Base-by-base conservation (phyloP, 2,329 filamentous ascomycete species). In the Zopfia rhizophila region DNA sequence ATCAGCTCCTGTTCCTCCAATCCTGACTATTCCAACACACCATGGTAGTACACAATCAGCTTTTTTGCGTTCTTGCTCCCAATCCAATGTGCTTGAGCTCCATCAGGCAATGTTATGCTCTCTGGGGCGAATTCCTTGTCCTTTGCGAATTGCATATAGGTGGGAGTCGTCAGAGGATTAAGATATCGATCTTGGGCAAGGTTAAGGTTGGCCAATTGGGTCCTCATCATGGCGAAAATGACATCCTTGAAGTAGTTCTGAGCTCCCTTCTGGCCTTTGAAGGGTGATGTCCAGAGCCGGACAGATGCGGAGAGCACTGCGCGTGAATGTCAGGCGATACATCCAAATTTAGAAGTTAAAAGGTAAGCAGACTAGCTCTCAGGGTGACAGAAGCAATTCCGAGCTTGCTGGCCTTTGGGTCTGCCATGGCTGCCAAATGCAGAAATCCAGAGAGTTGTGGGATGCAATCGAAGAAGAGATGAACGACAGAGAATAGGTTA, bases 11-110 rank as follows among this genome's bases (percentile, higher is more conserved):
- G 25, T 12, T 12, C 7, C 23, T 29, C 13, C 5, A 18, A 7
- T 11, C 5, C 16, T 16, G 4, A n/a, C 11, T 19, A 19, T 13
- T 13, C 17, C 22, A 16, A 48, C 47, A 16, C 50, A 71, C 77
- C 78, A 51, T 81, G 77, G 40, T 76, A 75, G 55, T 76, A 80
- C 1, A 80, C 53, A 7, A 80, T 60, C 3, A 76, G 48, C 29
- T 76, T 76, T 30, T 73, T 63, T 4, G 63, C 66, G 19, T 44
- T 52, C 33, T 55, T 63, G 38, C 54, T 61, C 5, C 78, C 78
- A 3, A 81, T 61, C 78, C 78, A 80, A 51, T 78, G 73, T 0
- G 76, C 72, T 43, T 73, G 69, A 8, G 72, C 65, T 6, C 78
- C 77, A 37, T 73, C 69, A 0, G 65, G 48, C 2, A 77, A 60